Conservation (phyloP, 75 land plant genomes). For the Azolla pinnata region DNA sequence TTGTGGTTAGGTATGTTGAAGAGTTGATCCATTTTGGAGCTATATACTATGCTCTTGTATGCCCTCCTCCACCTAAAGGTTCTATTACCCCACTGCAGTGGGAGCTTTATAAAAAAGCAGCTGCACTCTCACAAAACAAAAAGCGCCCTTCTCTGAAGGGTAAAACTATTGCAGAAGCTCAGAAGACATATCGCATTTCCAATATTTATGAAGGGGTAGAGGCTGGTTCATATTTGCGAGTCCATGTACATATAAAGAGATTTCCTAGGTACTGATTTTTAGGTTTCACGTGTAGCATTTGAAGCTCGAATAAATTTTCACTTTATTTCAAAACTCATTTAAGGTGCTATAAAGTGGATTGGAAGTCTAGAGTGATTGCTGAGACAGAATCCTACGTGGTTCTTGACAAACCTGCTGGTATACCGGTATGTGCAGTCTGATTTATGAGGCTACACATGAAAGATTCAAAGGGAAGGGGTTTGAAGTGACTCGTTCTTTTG, state of each 20-base stretch:
- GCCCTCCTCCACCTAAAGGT: constrained; percentile 67
- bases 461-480: constrained; percentile 1
- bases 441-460: neutral
- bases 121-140: constrained; percentile 44
- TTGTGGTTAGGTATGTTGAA: constrained; percentile 64
- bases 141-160: constrained; percentile 69
- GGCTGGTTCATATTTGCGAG: constrained; percentile 81
- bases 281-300: neutral
- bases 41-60: constrained; percentile 76
- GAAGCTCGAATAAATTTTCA: neutral
- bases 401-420: constrained; percentile 93
- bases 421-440: constrained; percentile 47
- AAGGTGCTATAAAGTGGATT: constrained; percentile 96
- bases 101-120: constrained; percentile 46
- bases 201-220: constrained; percentile 54
- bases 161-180: constrained; percentile 84
- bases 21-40: constrained; percentile 96
- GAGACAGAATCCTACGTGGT: constrained; percentile 76
- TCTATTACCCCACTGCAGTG: constrained; percentile 61
- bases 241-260: constrained; percentile 93
- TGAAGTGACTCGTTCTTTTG: neutral
- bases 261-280: constrained; percentile 57
- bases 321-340: neutral
- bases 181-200: constrained; percentile 62
- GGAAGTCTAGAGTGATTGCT: constrained; percentile 86